These are phyloP conservation scores for Sugiyamaella floridensis DNA, from an alignment of 805 yeast genomes.

Conservation along the genomic window DNA sequence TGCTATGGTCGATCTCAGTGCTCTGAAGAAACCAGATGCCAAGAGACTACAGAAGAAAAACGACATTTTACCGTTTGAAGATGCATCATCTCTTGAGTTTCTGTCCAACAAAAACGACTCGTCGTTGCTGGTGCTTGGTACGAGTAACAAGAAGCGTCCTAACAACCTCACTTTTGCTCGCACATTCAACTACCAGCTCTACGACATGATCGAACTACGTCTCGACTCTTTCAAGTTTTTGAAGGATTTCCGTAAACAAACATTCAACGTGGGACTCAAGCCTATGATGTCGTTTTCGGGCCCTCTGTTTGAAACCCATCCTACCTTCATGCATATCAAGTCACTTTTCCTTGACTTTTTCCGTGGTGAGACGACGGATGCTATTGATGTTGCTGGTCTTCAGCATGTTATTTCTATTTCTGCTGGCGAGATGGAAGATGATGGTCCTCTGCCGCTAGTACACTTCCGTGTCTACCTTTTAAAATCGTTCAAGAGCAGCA, in stretches of 20 bases:
- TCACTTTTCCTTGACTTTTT: conserved; percentile 86
- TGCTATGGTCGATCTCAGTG: conserved; percentile 79
- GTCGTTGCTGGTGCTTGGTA: conserved; percentile 71
- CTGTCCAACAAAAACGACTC: conserved; percentile 92
- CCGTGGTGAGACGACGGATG: conserved; percentile 68
- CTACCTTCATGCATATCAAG: conserved; percentile 76
- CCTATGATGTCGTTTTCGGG: conserved; percentile 95
- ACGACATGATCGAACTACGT: conserved; percentile 88
- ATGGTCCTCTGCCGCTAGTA: conserved; percentile 65
- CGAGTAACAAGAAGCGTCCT: conserved; percentile 86
- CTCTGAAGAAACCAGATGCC: conserved; percentile 83
- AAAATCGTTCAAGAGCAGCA: conserved; percentile 60
- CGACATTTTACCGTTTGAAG: conserved; percentile 89
- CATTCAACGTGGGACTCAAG: conserved; percentile 82
- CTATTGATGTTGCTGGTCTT: conserved; percentile 90
- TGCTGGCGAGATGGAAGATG: conserved; percentile 68
- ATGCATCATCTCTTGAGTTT: conserved; percentile 74
- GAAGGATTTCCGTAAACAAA: conserved; percentile 68
- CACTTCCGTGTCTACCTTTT: conserved; percentile 87
- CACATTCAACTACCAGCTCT: conserved; percentile 82
- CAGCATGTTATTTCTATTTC: conserved; percentile 84
- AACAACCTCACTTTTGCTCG: conserved; percentile 82
- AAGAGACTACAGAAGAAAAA: conserved; percentile 86
- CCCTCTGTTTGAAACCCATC: conserved; percentile 81
- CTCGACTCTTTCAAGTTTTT: conserved; percentile 64